Percentiles rank a stretch among this genome's conserved stretches.
Conservation (phyloP, 2,329 filamentous ascomycete genomes). For the Botrytis deweyae region DNA sequence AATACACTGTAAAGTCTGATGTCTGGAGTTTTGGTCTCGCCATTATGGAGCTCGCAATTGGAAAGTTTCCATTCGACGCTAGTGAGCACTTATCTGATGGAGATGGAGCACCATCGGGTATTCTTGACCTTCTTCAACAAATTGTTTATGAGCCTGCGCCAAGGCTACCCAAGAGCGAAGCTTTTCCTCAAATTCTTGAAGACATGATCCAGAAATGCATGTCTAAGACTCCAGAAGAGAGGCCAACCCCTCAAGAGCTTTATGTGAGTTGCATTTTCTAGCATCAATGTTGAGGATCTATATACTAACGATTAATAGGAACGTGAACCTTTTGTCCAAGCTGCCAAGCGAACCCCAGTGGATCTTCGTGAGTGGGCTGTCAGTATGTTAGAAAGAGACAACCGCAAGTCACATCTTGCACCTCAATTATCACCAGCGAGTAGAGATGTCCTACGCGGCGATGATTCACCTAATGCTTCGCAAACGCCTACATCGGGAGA, state of each 20-base stretch:
- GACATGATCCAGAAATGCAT: slow-evolving; percentile 97
- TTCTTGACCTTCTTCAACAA: slow-evolving; percentile 91
- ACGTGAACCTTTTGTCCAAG: slow-evolving; percentile 89
- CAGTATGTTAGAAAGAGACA: slow-evolving; percentile 89
- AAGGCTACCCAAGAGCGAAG: slow-evolving; percentile 91
- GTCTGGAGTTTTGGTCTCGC: slow-evolving; percentile 95
- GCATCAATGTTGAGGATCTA: neutral
- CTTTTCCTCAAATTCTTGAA: slow-evolving; percentile 90
- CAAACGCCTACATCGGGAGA: slow-evolving; percentile 69
- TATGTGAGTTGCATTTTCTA: slow-evolving; percentile 62
- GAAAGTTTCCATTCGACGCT: slow-evolving; percentile 89
- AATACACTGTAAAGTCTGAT: slow-evolving; percentile 97
- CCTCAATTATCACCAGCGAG: slow-evolving; percentile 77
- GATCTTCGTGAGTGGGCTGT: slow-evolving; percentile 92
- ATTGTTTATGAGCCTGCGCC: slow-evolving; percentile 97
- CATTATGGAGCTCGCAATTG: slow-evolving; percentile 96
- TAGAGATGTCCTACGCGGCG: slow-evolving; percentile 65
- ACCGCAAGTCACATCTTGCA: slow-evolving; percentile 89
- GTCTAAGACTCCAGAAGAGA: slow-evolving; percentile 81
- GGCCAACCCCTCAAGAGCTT: slow-evolving; percentile 89
- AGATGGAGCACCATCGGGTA: slow-evolving; percentile 85
- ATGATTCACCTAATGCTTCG: slow-evolving; percentile 42
- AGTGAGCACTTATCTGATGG: slow-evolving; percentile 69
- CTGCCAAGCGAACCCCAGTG: slow-evolving; percentile 93
- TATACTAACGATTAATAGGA: slow-evolving; percentile 56